Conservation (phyloP, 2,329 filamentous ascomycete species). For the Fusarium penzigii region DNA sequence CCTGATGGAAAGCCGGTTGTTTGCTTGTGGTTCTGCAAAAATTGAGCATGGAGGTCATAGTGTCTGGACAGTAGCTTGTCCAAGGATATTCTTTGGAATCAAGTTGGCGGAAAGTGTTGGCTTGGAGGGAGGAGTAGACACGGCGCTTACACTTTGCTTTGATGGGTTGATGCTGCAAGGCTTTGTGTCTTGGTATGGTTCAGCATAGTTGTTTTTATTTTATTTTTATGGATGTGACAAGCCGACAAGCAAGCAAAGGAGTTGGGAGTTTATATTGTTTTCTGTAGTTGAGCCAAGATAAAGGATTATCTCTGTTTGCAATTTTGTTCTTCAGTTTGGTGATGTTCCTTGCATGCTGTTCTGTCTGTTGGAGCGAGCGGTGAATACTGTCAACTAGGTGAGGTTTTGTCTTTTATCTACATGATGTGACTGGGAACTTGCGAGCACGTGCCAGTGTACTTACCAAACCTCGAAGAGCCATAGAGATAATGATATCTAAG, state of each 20-base stretch:
- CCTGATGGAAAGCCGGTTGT: slow-evolving; percentile 53
- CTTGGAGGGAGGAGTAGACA: not conserved
- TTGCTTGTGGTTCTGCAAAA: slow-evolving; percentile 62
- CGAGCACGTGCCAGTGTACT: too few species aligned
- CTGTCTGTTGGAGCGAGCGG: too few species aligned
- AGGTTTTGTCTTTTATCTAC: too few species aligned
- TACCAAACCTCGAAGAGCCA: too few species aligned
- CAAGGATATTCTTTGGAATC: not conserved
- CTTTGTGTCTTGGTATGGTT: not conserved
- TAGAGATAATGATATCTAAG: too few species aligned
- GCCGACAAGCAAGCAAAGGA: slow-evolving; percentile 1
- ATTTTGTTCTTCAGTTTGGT: too few species aligned
- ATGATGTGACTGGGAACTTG: too few species aligned
- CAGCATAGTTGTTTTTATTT: not conserved
- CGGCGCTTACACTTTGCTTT: not conserved
- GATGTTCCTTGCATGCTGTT: too few species aligned
- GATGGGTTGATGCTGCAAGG: not conserved
- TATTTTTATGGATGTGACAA: not conserved
- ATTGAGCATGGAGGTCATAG: slow-evolving; percentile 29
- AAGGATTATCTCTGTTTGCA: too few species aligned
- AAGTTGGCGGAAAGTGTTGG: not conserved
- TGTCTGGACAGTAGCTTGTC: not conserved
- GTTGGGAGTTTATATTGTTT: not conserved
- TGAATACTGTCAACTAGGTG: too few species aligned
- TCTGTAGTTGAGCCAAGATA: too few species aligned